These are phyloP conservation scores for Metschnikowia cubensis DNA, from an alignment of 805 yeast species.

Conservation along the genomic window DNA sequence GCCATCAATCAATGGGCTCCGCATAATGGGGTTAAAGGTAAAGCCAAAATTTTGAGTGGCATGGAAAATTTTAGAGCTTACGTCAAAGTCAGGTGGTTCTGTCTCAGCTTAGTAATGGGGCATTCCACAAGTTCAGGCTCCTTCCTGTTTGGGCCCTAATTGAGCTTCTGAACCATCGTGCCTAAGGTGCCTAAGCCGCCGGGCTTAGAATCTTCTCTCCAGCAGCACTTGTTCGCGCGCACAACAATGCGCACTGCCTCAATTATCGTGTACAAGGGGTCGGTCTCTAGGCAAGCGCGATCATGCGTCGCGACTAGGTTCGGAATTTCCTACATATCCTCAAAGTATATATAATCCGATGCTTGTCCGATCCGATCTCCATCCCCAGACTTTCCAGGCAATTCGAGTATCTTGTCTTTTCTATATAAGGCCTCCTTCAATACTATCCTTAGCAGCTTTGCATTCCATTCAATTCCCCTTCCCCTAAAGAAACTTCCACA, in stretches of 20 bases:
- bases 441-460: neutral
- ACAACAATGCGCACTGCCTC: constrained; percentile 2
- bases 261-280: constrained; percentile 3
- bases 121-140: neutral
- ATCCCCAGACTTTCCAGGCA: neutral
- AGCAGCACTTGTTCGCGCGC: neutral
- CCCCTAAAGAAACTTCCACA: neutral
- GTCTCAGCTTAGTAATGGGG: neutral
- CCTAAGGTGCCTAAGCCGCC: neutral
- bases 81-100: neutral
- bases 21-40: too few relatives aligned
- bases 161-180: neutral
- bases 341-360: constrained; percentile 1
- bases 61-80: too few relatives aligned
- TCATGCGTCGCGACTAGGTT: constrained; percentile 4
- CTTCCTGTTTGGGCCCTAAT: neutral
- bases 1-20: too few relatives aligned
- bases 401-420: neutral
- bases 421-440: neutral
- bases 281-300: neutral
- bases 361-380: constrained; percentile 1
- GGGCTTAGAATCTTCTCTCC: neutral
- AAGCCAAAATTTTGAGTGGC: too few relatives aligned
- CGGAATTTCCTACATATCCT: neutral
- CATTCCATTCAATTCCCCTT: neutral